phyloP scores from a whole-genome alignment of 2,329 filamentous ascomycete genomes.

The Nothophaeocryptopus gaeumannii region DNA sequence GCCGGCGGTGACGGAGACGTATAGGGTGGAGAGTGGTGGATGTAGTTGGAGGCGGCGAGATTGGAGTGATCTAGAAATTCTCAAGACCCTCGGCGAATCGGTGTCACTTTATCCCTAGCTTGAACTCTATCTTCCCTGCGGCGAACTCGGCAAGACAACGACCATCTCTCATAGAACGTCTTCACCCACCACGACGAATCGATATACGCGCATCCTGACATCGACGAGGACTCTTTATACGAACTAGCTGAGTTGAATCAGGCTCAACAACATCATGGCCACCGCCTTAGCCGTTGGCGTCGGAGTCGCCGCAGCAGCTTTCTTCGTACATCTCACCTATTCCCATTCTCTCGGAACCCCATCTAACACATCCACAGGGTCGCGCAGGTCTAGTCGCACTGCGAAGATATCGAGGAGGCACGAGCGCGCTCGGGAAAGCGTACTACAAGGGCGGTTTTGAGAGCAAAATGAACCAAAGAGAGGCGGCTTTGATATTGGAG shows the following conservation, averaged over 20 bases:
- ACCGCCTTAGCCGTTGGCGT: constrained; percentile 58
- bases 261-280: constrained; percentile 55
- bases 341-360: not conserved
- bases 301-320: constrained; percentile 64
- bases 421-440: constrained; percentile 76
- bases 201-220: too few species aligned
- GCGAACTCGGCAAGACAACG: too few species aligned
- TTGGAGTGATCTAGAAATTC: not conserved
- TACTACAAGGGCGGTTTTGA: constrained; percentile 99
- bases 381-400: constrained; percentile 88
- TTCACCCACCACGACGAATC: too few species aligned
- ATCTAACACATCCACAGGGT: constrained; percentile 57
- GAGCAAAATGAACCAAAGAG: constrained; percentile 84
- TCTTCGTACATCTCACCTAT: constrained; percentile 51
- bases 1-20: not conserved
- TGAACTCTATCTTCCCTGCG: too few species aligned
- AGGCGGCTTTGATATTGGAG: constrained; percentile 86
- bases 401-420: constrained; percentile 73
- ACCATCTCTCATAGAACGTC: too few species aligned
- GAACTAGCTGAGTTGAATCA: too few species aligned
- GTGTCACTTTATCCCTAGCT: too few species aligned
- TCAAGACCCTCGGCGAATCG: not conserved
- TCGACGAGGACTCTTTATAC: too few species aligned
- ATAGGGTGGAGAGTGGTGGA: not conserved
- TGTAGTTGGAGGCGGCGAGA: not conserved